Percentiles rank a stretch among this genome's conserved stretches.
Conservation (phyloP, 108 stramenopile genomes). For the Epipyxis sp. region DNA sequence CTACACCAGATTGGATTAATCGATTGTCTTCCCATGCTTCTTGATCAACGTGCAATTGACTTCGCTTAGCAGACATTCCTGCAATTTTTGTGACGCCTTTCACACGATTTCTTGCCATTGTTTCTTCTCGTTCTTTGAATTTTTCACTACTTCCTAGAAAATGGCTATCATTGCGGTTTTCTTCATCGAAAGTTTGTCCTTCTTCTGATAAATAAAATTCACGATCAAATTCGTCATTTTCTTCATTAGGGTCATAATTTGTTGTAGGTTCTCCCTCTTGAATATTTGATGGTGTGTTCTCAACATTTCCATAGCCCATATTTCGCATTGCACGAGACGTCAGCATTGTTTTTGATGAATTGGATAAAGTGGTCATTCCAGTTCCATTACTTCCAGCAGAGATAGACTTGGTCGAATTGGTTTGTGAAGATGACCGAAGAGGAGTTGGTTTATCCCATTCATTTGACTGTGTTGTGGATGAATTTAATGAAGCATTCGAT, state of each 20-base stretch:
- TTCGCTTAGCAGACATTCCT: constrained; percentile 57
- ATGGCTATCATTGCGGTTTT: background rate
- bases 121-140: constrained; percentile 33
- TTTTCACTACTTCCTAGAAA: background rate
- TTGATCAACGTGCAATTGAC: constrained; percentile 80
- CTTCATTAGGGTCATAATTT: constrained; percentile 6
- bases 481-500: background rate
- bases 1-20: constrained; percentile 76
- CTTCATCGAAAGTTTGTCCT: constrained; percentile 38
- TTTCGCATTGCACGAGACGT: background rate
- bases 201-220: constrained; percentile 84
- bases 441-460: constrained; percentile 25
- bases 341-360: background rate
- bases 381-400: background rate
- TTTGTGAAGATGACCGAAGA: background rate
- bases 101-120: constrained; percentile 29
- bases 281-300: background rate
- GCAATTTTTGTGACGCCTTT: background rate
- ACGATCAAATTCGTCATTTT: constrained; percentile 80
- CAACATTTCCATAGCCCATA: background rate
- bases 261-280: background rate
- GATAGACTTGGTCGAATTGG: background rate
- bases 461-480: background rate
- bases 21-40: constrained; percentile 95
- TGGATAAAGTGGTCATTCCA: background rate